These are phyloP conservation scores for Neonectria magnoliae DNA, from an alignment of 2,329 filamentous ascomycete species.

Conservation along the genomic window DNA sequence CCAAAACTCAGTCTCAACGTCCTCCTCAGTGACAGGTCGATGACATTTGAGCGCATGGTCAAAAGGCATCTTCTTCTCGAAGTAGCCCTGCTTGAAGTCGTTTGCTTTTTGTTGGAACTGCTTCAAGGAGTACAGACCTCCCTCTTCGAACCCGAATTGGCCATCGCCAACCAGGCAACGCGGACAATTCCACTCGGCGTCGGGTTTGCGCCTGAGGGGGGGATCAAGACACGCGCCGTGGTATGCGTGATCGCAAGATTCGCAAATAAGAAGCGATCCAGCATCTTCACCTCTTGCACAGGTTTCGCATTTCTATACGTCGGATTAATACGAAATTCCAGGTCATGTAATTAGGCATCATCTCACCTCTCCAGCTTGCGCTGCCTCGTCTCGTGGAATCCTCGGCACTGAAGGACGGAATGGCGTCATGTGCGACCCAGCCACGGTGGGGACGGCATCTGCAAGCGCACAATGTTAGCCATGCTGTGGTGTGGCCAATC, in stretches of 20 bases:
- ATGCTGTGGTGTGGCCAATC: constrained; percentile 31
- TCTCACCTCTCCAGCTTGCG: constrained; percentile 54
- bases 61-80: constrained; percentile 88
- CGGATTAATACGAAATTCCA: constrained; percentile 20
- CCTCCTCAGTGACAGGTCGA: constrained; percentile 87
- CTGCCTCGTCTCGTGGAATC: constrained; percentile 64
- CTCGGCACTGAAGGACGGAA: constrained; percentile 84
- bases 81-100: constrained; percentile 94
- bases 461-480: constrained; percentile 35
- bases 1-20: constrained; percentile 98
- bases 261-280: constrained; percentile 79
- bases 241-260: constrained; percentile 89
- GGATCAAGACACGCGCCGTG: constrained; percentile 92
- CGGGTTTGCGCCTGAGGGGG: constrained; percentile 78
- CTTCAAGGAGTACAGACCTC: constrained; percentile 91
- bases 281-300: constrained; percentile 83
- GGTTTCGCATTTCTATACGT: constrained; percentile 77
- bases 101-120: constrained; percentile 97
- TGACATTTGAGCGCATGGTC: constrained; percentile 85
- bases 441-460: constrained; percentile 81
- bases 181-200: constrained; percentile 95
- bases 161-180: constrained; percentile 95
- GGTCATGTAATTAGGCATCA: constrained; percentile 36
- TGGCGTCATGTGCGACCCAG: constrained; percentile 95
- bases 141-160: constrained; percentile 97